A percentile compares a stretch with the other conserved stretches of the same genome.
Evolutionary conservation across 768 basidiomycete species (phyloP).

Genomic region (Lactifluus piperatus): DNA sequence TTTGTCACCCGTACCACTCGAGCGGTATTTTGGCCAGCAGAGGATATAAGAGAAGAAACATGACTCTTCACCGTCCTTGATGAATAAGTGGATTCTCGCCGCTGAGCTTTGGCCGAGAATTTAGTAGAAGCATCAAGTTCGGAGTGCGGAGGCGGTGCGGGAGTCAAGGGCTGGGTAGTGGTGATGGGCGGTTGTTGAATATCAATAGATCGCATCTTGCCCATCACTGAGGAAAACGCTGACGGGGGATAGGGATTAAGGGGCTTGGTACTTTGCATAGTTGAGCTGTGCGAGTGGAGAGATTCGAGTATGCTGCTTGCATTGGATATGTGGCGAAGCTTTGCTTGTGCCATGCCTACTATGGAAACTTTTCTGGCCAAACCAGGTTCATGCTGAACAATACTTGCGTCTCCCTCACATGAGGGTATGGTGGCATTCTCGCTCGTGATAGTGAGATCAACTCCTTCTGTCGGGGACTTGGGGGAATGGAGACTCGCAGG

Average conservation of each 20-base stretch:
- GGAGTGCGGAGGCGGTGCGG: not conserved
- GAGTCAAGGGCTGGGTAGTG: not conserved
- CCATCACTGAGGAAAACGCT: not conserved
- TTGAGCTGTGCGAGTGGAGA: not conserved
- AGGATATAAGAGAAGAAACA: constrained; percentile 44
- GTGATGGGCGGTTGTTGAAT: not conserved
- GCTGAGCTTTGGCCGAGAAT: not conserved
- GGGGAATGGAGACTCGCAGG: not conserved
- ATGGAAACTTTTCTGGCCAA: constrained; percentile 25
- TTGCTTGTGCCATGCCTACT: constrained; percentile 30
- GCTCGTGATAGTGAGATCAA: not conserved
- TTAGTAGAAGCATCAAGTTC: not conserved
- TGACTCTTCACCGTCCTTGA: constrained; percentile 31
- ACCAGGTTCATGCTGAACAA: constrained; percentile 6
- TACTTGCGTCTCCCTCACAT: not conserved
- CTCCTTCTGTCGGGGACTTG: not conserved
- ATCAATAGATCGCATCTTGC: not conserved
- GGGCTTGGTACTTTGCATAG: constrained; percentile 4
- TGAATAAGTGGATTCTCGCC: constrained; percentile 38
- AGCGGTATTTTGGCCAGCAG: constrained; percentile 13
- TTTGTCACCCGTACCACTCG: constrained; percentile 6
- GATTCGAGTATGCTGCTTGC: not conserved
- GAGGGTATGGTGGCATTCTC: constrained; percentile 13
- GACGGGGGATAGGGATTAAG: constrained; percentile 1
- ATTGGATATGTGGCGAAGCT: constrained; percentile 23